Base-by-base conservation (phyloP, 768 basidiomycete species). In the Psilocybe cyanescens region DNA sequence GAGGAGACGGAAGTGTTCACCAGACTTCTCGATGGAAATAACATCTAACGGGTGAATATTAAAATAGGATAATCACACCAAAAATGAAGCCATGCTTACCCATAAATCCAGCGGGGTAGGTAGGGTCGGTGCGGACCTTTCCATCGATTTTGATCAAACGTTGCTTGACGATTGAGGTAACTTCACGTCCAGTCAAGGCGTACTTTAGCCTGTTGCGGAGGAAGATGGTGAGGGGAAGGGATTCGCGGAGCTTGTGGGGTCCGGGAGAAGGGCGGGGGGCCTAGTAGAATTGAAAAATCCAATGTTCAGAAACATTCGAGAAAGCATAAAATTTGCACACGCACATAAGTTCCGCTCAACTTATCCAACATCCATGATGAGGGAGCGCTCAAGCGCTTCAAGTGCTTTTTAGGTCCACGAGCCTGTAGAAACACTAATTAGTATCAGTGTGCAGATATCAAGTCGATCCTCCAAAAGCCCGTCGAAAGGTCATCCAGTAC, bases 291-390 rank as follows among this genome's bases (percentile, higher is more conserved):
- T 56, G 24, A 24, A 60, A 31, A 51, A 55, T 39, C 11, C 12
- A 33, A 57, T 60, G 31, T 51, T 70, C 51, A 61, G 65, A 54
- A 45, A 66, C 31, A 57, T 59, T 46, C 19, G 30, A 59, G 41
- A 53, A 57, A 3, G 35, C 46, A 16, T 33, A 53, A 51, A 12
- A 41, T 44, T 47, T 39, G 48, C 37, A 64, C 78, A 71, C 91
- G 76, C 79, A 95, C 94, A 71, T 94, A 97, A 68, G 94, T 95
- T 62, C 94, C 94, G 79, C 92, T 89, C 72, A 99, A 80, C 83
- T 99, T 99, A 86, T 99, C 95, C 66, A 99, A 86, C 96, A 99
- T 98, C 97, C 97, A 99, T 83, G 94, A 91, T 50, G 95, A 97
- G 65, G 97, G 97, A 64, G 97, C 97, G 68, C 90, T 89, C 62